phyloP scores from a whole-genome alignment of 305 asterid genomes.

The Fraxinus albicans region DNA sequence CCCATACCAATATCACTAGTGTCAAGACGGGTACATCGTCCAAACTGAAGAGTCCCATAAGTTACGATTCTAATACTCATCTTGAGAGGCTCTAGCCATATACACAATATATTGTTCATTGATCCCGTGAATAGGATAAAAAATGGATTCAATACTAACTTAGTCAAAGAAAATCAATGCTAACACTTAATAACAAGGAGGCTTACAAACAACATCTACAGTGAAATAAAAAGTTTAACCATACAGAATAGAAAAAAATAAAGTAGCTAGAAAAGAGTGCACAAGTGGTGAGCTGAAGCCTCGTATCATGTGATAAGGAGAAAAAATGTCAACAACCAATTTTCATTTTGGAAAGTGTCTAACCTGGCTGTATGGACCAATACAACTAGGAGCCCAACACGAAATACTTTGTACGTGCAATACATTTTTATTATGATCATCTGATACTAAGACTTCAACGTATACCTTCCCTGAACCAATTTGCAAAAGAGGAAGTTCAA shows the following conservation, averaged over 20 bases:
- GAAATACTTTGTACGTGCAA: slow-evolving; percentile 96
- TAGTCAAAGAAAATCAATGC: background rate
- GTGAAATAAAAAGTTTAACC: background rate
- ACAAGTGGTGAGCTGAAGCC: background rate
- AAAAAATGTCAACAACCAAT: slow-evolving; percentile 14
- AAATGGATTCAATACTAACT: background rate
- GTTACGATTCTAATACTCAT: background rate
- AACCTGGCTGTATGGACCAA: slow-evolving; percentile 99
- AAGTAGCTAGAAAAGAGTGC: background rate
- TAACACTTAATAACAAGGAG: background rate
- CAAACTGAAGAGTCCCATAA: background rate
- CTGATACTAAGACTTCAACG: slow-evolving; percentile 81
- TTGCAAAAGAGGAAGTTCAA: slow-evolving; percentile 82
- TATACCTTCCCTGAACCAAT: slow-evolving; percentile 84
- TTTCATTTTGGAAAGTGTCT: slow-evolving; percentile 15
- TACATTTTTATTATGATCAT: slow-evolving; percentile 67
- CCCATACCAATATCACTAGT: background rate
- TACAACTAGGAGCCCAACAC: slow-evolving; percentile 98
- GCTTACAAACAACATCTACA: background rate
- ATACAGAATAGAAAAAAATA: background rate
- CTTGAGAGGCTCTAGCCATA: background rate
- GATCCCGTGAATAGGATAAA: slow-evolving; percentile 5
- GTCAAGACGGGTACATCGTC: background rate
- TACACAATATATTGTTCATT: background rate
- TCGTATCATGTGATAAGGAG: background rate